These are phyloP conservation scores for Dentipellis sp. DNA, from an alignment of 768 basidiomycete species.

Conservation along the genomic window DNA sequence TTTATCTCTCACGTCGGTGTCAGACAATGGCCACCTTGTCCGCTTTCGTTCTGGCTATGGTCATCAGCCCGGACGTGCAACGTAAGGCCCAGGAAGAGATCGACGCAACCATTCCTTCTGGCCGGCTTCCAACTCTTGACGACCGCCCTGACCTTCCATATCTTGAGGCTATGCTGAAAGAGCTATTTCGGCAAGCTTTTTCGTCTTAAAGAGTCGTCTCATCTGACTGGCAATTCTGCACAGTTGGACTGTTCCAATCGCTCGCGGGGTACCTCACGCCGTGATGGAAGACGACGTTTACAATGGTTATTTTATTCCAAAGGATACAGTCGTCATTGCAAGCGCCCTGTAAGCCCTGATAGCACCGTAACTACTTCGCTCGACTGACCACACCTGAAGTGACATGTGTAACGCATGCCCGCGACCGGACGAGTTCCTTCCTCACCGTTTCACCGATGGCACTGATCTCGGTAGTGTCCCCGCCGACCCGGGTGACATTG, in stretches of 20 bases:
- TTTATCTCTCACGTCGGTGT: not conserved
- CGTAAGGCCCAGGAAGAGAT: slow-evolving; percentile 49
- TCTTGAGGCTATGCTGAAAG: slow-evolving; percentile 46
- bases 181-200: slow-evolving; percentile 49
- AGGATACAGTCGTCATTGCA: not conserved
- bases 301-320: not conserved
- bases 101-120: slow-evolving; percentile 45
- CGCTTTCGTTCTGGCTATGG: not conserved
- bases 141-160: slow-evolving; percentile 52
- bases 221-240: no score
- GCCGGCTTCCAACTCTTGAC: slow-evolving; percentile 47
- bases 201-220: no score
- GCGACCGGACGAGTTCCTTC: slow-evolving; percentile 40
- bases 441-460: slow-evolving; percentile 38
- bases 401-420: slow-evolving; percentile 35
- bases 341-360: not conserved
- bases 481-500: slow-evolving; percentile 33
- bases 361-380: not conserved
- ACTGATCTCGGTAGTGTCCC: slow-evolving; percentile 13
- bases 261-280: not conserved
- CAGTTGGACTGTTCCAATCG: not conserved
- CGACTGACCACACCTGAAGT: slow-evolving; percentile 21
- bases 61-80: slow-evolving; percentile 18
- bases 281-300: slow-evolving; percentile 1
- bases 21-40: not conserved